These are phyloP conservation scores for Aechmea fasciata DNA, from an alignment of 176 grass and related monocot species.

Conservation along the genomic window DNA sequence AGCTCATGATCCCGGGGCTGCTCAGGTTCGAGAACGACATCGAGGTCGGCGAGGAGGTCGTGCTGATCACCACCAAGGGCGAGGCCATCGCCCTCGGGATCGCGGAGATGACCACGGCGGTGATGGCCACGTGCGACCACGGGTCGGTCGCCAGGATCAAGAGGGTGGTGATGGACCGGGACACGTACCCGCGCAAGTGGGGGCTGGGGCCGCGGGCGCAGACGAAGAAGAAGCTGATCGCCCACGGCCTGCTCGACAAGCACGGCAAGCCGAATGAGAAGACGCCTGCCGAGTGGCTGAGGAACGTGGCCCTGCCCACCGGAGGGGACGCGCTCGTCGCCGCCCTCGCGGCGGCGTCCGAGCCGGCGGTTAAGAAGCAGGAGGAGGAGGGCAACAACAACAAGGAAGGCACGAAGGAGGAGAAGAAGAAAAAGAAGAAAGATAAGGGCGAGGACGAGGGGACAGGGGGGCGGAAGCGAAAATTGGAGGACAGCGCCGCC, in stretches of 20 bases:
- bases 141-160: slow-evolving; percentile 69
- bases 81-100: slow-evolving; percentile 86
- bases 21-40: slow-evolving; percentile 91
- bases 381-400: slow-evolving; percentile 34
- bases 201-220: slow-evolving; percentile 69
- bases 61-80: slow-evolving; percentile 89
- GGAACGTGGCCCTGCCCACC: slow-evolving; percentile 61
- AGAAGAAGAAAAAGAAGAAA: slow-evolving; percentile 68
- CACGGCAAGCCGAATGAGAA: slow-evolving; percentile 89
- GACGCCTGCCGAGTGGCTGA: slow-evolving; percentile 65
- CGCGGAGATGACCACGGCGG: slow-evolving; percentile 86
- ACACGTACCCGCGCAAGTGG: slow-evolving; percentile 92
- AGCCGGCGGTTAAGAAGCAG: slow-evolving; percentile 25
- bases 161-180: slow-evolving; percentile 95
- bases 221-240: slow-evolving; percentile 78
- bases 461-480: slow-evolving; percentile 15
- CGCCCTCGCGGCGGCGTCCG: slow-evolving; percentile 59
- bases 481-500: slow-evolving; percentile 16
- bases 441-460: slow-evolving; percentile 22
- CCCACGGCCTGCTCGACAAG: slow-evolving; percentile 65
- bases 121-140: slow-evolving; percentile 92
- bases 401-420: slow-evolving; percentile 28
- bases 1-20: slow-evolving; percentile 92
- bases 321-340: slow-evolving; percentile 72
- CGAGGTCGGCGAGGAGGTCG: slow-evolving; percentile 80